These are phyloP conservation scores for Xylaria digitata DNA, from an alignment of 2,329 filamentous ascomycete genomes.

Conservation along the genomic window DNA sequence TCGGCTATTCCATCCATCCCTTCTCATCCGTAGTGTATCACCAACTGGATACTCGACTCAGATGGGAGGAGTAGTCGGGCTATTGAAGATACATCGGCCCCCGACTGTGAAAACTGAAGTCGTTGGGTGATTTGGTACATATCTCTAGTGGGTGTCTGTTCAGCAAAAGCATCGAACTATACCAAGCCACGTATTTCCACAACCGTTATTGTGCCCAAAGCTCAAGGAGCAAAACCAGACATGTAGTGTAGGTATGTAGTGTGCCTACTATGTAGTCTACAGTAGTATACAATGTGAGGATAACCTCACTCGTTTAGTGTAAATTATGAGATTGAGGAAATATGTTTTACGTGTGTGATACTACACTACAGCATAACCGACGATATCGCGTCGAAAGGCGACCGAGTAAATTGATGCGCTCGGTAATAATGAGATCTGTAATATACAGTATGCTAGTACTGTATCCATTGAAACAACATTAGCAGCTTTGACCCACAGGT, in stretches of 20 bases:
- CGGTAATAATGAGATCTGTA: background rate
- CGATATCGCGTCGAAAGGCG: background rate
- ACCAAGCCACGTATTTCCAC: conserved; percentile 9
- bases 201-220: background rate
- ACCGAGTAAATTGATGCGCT: background rate
- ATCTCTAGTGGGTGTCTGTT: background rate
- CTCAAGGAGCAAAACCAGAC: background rate
- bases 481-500: background rate
- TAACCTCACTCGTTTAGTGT: no score
- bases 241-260: background rate
- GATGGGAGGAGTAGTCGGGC: no score
- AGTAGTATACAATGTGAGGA: no score
- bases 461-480: background rate
- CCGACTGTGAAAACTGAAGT: no score
- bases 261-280: no score
- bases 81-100: no score
- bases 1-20: no score
- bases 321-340: no score
- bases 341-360: no score
- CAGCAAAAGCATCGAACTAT: conserved; percentile 13
- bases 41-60: no score
- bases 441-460: background rate
- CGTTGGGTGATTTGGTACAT: no score
- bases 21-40: no score
- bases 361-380: background rate